Percentiles rank a stretch among this genome's conserved stretches.
These are phyloP conservation scores for Heracleum sosnowskyi DNA, from an alignment of 129 eudicot species.

Conservation along the genomic window DNA sequence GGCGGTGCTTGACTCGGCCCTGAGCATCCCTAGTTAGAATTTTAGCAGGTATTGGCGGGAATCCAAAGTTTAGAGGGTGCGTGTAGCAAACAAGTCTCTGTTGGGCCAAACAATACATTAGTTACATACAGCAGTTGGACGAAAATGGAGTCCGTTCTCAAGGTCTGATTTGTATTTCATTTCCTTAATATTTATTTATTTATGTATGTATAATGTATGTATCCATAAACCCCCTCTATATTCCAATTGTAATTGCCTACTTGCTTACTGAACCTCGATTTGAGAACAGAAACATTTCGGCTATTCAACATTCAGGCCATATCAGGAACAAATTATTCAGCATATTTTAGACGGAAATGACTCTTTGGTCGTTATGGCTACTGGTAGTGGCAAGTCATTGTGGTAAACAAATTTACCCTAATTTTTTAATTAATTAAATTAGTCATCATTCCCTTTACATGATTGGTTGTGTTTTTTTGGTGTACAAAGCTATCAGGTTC, in stretches of 20 bases:
- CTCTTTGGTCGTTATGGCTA: conserved; percentile 89
- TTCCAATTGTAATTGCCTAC: too few species aligned
- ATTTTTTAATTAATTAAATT: too few species aligned
- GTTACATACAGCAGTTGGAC: neutral
- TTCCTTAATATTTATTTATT: neutral
- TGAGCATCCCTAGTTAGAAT: too few species aligned
- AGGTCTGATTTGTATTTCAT: conserved; percentile 22
- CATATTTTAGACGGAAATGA: conserved; percentile 63
- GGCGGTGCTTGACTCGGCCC: too few species aligned
- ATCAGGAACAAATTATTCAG: conserved; percentile 70
- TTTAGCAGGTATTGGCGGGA: neutral
- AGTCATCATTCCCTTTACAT: too few species aligned
- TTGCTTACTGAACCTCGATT: too few species aligned
- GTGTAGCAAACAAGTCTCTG: too few species aligned
- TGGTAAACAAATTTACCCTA: too few species aligned
- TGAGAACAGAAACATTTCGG: conserved; percentile 47
- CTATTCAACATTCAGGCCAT: conserved; percentile 60
- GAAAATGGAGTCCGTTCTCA: conserved; percentile 39
- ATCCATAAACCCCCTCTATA: too few species aligned
- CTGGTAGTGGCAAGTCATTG: conserved; percentile 92
- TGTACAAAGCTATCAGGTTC: conserved; percentile 76
- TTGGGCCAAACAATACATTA: neutral
- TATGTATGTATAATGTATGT: neutral
- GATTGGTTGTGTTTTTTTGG: conserved; percentile 5
- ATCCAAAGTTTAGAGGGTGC: neutral